These are phyloP conservation scores for Aphanomyces invadans DNA, from an alignment of 352 stramenopile genomes.

Conservation along the genomic window DNA sequence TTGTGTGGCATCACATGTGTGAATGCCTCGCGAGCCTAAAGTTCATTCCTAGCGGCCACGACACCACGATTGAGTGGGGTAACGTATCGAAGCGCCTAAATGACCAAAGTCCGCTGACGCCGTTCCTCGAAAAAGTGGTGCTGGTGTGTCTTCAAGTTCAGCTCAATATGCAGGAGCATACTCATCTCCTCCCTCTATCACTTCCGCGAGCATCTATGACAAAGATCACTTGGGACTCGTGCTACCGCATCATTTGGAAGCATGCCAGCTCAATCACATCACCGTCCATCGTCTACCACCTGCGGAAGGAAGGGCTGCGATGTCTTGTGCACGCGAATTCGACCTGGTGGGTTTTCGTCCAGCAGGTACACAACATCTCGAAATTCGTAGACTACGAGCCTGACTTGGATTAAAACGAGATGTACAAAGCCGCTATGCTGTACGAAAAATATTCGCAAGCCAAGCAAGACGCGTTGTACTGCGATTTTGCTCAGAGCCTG, in stretches of 20 bases:
- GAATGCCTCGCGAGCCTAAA: slow-evolving; percentile 5
- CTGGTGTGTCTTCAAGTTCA: slow-evolving; percentile 22
- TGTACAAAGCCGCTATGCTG: slow-evolving; percentile 4
- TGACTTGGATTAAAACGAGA: no score
- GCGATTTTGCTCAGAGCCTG: neutral
- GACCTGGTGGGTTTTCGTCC: slow-evolving; percentile 1
- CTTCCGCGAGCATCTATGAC: neutral
- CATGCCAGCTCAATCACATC: neutral
- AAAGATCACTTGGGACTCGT: slow-evolving; percentile 19
- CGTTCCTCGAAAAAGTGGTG: slow-evolving; percentile 22
- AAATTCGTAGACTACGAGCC: no score
- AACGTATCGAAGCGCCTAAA: neutral
- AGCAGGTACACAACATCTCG: no score
- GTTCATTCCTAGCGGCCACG: neutral
- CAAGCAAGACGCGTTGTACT: slow-evolving; percentile 7
- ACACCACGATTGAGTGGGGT: neutral
- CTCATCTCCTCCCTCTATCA: neutral
- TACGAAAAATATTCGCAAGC: slow-evolving; percentile 20
- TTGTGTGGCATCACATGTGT: slow-evolving; percentile 1
- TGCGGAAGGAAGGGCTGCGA: slow-evolving; percentile 12
- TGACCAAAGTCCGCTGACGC: neutral
- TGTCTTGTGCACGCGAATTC: slow-evolving; percentile 2
- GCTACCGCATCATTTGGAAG: slow-evolving; percentile 21
- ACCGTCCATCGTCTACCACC: neutral
- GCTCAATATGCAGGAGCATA: slow-evolving; percentile 3